phyloP scores from a whole-genome alignment of 352 stramenopile genomes.

The Phytophthora pisi region DNA sequence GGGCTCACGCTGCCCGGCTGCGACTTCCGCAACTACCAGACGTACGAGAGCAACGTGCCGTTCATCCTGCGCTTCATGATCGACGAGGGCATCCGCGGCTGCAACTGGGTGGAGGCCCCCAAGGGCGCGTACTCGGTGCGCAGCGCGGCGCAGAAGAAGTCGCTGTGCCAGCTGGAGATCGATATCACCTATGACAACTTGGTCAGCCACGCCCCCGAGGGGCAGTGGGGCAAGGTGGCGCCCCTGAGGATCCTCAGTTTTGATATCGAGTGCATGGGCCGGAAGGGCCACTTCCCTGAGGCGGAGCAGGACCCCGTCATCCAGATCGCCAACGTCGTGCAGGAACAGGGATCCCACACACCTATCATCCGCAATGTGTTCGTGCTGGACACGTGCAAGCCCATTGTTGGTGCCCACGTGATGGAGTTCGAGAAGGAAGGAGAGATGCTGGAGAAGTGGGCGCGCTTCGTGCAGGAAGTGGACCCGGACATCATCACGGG shows the following conservation, averaged over 20 bases:
- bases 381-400: conserved; percentile 96
- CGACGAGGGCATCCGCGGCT: conserved; percentile 96
- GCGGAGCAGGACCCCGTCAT: conserved; percentile 98
- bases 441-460: conserved; percentile 98
- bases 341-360: conserved; percentile 77
- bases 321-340: conserved; percentile 98
- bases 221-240: conserved; percentile 97
- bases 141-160: conserved; percentile 72
- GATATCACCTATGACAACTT: conserved; percentile 99
- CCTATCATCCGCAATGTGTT: conserved; percentile 96
- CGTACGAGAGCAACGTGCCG: conserved; percentile 99
- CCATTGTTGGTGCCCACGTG: conserved; percentile 98
- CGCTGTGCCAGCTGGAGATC: conserved; percentile 95
- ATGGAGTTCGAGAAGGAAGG: conserved; percentile 96
- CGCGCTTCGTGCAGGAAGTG: conserved; percentile 93
- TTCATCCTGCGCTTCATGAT: conserved; percentile 99
- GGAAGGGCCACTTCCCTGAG: conserved; percentile 95
- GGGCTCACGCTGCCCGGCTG: conserved; percentile 78
- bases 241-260: conserved; percentile 98
- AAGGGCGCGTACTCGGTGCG: conserved; percentile 92
- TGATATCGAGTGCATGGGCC: conserved; percentile 99
- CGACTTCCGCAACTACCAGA: conserved; percentile 82
- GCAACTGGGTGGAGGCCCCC: conserved; percentile 97
- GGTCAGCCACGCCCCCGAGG: conserved; percentile 92
- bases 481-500: conserved; percentile 99